Base-by-base conservation (phyloP, 441 rosid genomes). In the Pelargonium australe region DNA sequence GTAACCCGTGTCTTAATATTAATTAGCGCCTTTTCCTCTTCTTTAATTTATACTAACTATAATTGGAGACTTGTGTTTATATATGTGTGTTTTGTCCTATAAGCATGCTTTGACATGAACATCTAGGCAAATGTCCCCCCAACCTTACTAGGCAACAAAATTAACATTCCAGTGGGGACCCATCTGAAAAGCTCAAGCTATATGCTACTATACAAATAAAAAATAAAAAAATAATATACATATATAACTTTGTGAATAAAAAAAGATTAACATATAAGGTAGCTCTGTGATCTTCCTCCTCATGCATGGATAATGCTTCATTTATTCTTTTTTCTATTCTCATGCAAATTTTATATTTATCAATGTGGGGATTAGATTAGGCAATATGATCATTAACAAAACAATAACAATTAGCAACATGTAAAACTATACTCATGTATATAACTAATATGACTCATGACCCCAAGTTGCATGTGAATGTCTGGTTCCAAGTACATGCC, bases 151-250 rank as follows among this genome's bases (percentile, higher is more conserved):
- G n/a, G 66, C 74, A 83, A 76, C 85, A 80, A 81, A 75, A 69
- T 78, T 66, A 73, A 84, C 81, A 78, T 78, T 78, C 79, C 65
- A 68, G 74, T 74, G 62, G 63, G 74, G 28, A 78, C 65, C 66
- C 64, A 72, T 67, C 43, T 69, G 37, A 51, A 67, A 64, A 65
- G 63, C 7, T 53, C 49, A 19, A 53, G 41, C 28, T 62, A 68
- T 17, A 34, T 68, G 17, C 62, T 16, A 57, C 62, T 16, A 14
- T 57, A 7, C 20, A n/a, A 53, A 14, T 4, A 34, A 31, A 3
- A 31, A 20, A 20, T 20, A 20, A 20, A 20, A 20, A 20, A 20
- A 20, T n/a, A 4, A 34, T 31, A 31, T 31, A 31, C 37, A 34
- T 34, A 34, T 34, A 34, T 34, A 34, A 34, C 40, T 6, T 34